Evolutionary conservation across 495 filamentous ascomycete species (phyloP), one percentile per base, ranked within the genome.

Genomic region (Emericellopsis terricola): DNA sequence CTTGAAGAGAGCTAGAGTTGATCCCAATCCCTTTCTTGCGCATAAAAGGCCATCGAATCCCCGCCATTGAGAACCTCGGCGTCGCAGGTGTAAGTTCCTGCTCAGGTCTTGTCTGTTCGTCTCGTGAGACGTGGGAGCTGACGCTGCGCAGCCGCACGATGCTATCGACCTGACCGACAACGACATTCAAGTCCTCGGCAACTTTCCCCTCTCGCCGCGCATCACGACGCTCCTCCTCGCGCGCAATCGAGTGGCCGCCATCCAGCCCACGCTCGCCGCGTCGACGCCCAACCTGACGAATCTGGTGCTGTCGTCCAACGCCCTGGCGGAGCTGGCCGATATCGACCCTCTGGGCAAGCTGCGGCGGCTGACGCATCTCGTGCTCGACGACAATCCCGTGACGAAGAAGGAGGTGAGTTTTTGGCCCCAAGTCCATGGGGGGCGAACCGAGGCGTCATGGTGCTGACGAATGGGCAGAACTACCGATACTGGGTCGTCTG

Each of bases 131-230:
- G 38, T 43, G 19, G 11, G 1, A 21, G 2, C 15, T 6, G 13
- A 23, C 13, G 19, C 13, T 14, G 16, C 15, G 26, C 28, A 75
- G 69, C 68, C 69, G 13, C 84, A 93, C 69, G 89, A 96, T 62
- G 71, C 77, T 31, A 91, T 99, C 60, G 89, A 99, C 56, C 75
- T 99, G 48, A 94, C 91, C 48, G 89, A 99, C 60, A 99, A 99
- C 56, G 85, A 96, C 55, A 83, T 99, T 50, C 72, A 78, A 33
- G 59, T 73, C 21, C 69, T 99, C 34, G 73, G 71, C 36, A 96
- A 94, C 61, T 92, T 99, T 60, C 89, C 89, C n/a, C 71, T 89
- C 36, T 85, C 78, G 27, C 86, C 82, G 24, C 79, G 91, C 29
- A 61, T 96, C 39, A 71, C 65, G 31, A 87, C 81, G 7, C 77